Evolutionary conservation across 306 rosid genomes (phyloP).

Genomic region (Lathyrus tuberosus): DNA sequence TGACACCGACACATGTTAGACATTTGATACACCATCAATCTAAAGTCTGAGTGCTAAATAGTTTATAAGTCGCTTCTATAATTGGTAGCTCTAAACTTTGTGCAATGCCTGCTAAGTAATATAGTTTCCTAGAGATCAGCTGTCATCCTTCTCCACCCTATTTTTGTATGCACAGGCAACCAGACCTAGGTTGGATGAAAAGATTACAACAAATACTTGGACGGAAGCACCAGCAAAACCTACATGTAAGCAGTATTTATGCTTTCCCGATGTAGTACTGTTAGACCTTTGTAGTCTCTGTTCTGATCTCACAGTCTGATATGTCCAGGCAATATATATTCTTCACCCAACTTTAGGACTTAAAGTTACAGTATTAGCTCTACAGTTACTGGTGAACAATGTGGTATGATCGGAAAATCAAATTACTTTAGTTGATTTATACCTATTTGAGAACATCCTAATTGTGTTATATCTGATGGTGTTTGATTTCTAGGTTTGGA

Average conservation of each 20-base stretch:
- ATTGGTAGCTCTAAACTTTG: conserved; percentile 18
- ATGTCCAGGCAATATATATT: conserved; percentile 79
- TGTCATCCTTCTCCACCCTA: conserved; percentile 24
- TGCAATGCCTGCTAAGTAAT: conserved; percentile 14
- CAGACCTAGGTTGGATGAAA: conserved; percentile 94
- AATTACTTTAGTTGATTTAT: background rate
- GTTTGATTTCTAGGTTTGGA: conserved; percentile 70
- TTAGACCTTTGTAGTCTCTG: conserved; percentile 29
- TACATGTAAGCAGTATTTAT: conserved; percentile 63
- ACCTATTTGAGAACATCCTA: conserved; percentile 12
- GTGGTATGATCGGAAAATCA: conserved; percentile 54
- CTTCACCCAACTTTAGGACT: conserved; percentile 96
- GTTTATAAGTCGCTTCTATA: background rate
- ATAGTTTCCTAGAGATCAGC: conserved; percentile 18
- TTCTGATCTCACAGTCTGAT: conserved; percentile 47
- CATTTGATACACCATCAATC: background rate
- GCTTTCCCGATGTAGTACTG: conserved; percentile 3
- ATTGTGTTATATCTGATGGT: conserved; percentile 16
- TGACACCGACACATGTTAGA: background rate
- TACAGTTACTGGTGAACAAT: conserved; percentile 80
- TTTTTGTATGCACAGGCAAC: conserved; percentile 66
- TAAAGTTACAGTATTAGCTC: conserved; percentile 72
- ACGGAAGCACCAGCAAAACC: conserved; percentile 87
- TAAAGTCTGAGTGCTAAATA: background rate
- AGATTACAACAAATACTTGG: conserved; percentile 92